A percentile compares a stretch with the other conserved stretches of the same genome.
phyloP scores from a whole-genome alignment of 345 rosid genomes.

The Dipteronia dyeriana region DNA sequence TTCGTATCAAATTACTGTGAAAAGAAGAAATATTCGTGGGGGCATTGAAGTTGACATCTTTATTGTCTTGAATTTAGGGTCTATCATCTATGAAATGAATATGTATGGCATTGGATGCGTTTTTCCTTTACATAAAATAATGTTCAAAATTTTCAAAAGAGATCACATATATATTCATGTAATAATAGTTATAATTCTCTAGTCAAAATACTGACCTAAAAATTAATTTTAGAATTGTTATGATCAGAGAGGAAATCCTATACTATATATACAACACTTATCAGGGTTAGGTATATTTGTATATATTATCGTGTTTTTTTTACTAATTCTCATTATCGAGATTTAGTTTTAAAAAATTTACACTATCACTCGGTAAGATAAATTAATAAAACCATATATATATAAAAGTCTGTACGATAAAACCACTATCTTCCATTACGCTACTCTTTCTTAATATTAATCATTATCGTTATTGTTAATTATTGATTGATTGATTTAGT shows the following conservation, averaged over 20 bases:
- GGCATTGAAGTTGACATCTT: slow-evolving; percentile 28
- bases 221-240: no score
- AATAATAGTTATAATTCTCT: no score
- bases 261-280: no score
- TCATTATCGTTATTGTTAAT: not conserved
- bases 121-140: not conserved
- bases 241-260: no score
- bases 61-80: slow-evolving; percentile 19
- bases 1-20: not conserved
- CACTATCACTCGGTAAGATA: no score
- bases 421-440: slow-evolving; percentile 4
- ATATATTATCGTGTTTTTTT: no score
- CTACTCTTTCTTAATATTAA: not conserved
- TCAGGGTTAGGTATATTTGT: no score
- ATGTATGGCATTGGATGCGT: slow-evolving; percentile 19
- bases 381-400: no score
- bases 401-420: slow-evolving; percentile 17
- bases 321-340: no score
- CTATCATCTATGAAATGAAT: not conserved
- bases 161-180: not conserved
- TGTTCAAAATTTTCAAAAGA: not conserved
- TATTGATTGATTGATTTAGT: not conserved
- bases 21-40: not conserved
- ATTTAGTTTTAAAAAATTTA: no score
- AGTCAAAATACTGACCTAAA: no score